Conservation (phyloP, 345 rosid genomes). For the Euphorbia pulcherrima region DNA sequence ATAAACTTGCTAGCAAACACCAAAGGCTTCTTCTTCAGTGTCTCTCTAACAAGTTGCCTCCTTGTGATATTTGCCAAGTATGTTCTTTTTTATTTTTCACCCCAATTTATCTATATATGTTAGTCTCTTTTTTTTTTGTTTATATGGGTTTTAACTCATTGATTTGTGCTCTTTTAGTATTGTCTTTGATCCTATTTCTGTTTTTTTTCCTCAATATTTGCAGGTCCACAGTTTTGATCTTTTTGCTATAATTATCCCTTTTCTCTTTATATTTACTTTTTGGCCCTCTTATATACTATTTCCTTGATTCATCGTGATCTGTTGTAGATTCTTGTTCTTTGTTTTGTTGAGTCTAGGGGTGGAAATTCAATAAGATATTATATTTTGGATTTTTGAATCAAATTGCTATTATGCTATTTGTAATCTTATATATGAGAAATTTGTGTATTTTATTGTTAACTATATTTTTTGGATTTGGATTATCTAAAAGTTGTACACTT, state of each 20-base stretch:
- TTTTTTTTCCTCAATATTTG: too few species aligned
- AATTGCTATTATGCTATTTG: too few species aligned
- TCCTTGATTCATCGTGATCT: too few species aligned
- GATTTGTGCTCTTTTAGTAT: background rate
- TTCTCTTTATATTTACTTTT: too few species aligned
- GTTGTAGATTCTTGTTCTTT: background rate
- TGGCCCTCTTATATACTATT: too few species aligned
- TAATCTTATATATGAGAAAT: too few species aligned
- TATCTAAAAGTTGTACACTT: too few species aligned
- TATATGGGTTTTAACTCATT: background rate
- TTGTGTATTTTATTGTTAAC: too few species aligned
- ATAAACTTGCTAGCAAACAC: slow-evolving; percentile 92
- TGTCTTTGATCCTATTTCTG: background rate
- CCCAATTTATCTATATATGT: background rate
- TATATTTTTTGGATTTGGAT: too few species aligned
- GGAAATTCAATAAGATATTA: background rate
- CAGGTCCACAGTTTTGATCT: too few species aligned
- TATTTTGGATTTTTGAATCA: background rate
- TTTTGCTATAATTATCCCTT: too few species aligned
- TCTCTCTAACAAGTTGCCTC: slow-evolving; percentile 72
- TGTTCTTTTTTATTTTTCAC: background rate
- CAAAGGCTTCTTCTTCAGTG: slow-evolving; percentile 84
- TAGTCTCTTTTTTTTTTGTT: too few species aligned
- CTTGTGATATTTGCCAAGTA: slow-evolving; percentile 91
- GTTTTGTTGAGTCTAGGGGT: background rate